A percentile compares a stretch with the other conserved stretches of the same genome.
phyloP scores from a whole-genome alignment of 73 alveolate species.

The Blepharisma japonicum region DNA sequence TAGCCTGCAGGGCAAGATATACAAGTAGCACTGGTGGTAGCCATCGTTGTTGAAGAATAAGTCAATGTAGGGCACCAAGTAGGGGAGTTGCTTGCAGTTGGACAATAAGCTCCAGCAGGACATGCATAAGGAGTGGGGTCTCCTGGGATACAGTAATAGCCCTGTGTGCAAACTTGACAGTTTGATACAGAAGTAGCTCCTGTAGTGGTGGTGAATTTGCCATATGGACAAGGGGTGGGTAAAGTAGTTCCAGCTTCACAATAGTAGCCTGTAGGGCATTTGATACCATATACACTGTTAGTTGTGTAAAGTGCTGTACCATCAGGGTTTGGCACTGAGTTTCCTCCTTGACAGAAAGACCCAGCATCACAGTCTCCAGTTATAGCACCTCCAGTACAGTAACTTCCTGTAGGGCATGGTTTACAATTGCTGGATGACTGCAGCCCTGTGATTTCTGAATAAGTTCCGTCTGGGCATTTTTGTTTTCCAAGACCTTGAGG shows the following conservation, averaged over 20 bases:
- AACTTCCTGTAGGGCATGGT: constrained; percentile 40
- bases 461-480: constrained; percentile 72
- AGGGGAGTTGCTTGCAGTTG: constrained; percentile 42
- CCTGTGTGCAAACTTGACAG: constrained; percentile 38
- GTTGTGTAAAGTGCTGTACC: not conserved
- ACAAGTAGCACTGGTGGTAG: constrained; percentile 29
- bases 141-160: constrained; percentile 47
- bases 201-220: not conserved
- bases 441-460: constrained; percentile 37
- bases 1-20: constrained; percentile 44
- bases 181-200: not conserved
- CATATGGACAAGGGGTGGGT: constrained; percentile 20
- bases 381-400: constrained; percentile 37
- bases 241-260: constrained; percentile 44
- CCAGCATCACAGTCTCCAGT: constrained; percentile 67
- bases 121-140: constrained; percentile 40
- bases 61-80: constrained; percentile 51
- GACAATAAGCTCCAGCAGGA: constrained; percentile 61
- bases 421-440: constrained; percentile 55
- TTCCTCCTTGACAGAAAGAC: constrained; percentile 56
- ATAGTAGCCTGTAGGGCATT: constrained; percentile 53
- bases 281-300: constrained; percentile 35
- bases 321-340: constrained; percentile 40
- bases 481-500: constrained; percentile 27
- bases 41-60: constrained; percentile 36